phyloP scores from a whole-genome alignment of 2,329 filamentous ascomycete genomes.

The Ophiostoma sp. region DNA sequence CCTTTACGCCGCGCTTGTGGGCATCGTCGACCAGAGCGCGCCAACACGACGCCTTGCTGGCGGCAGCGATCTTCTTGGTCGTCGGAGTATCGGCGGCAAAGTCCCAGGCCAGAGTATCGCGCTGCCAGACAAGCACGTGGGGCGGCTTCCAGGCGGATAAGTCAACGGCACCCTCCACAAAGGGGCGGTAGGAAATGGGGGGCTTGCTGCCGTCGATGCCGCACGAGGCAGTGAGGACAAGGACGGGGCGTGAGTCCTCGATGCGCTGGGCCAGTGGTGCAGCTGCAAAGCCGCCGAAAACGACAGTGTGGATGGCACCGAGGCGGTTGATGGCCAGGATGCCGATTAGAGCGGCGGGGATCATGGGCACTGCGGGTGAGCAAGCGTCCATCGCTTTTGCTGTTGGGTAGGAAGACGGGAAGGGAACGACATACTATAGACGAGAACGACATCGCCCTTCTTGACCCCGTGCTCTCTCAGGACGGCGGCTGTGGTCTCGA shows the following conservation, averaged over 20 bases:
- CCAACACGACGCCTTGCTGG: conserved; percentile 47
- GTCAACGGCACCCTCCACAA: conserved; percentile 67
- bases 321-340: conserved; percentile 76
- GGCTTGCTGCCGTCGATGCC: conserved; percentile 84
- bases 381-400: not conserved
- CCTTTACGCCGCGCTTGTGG: conserved; percentile 29
- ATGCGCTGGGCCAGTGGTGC: conserved; percentile 80
- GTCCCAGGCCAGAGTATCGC: conserved; percentile 70
- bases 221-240: conserved; percentile 82
- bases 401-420: not conserved
- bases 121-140: conserved; percentile 76
- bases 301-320: conserved; percentile 83
- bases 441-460: conserved; percentile 78
- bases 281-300: conserved; percentile 88
- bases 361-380: conserved; percentile 68
- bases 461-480: conserved; percentile 74
- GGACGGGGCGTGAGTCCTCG: conserved; percentile 69
- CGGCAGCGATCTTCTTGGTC: conserved; percentile 7
- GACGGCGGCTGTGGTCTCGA: conserved; percentile 75
- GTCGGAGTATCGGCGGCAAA: conserved; percentile 49
- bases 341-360: conserved; percentile 79
- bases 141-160: conserved; percentile 65
- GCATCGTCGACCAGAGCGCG: conserved; percentile 68
- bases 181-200: conserved; percentile 67
- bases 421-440: conserved; percentile 54